A percentile compares a stretch with the other conserved stretches of the same genome.
These are phyloP conservation scores for Ophiostoma triangulosporum DNA, from an alignment of 2,329 filamentous ascomycete species.

Conservation along the genomic window DNA sequence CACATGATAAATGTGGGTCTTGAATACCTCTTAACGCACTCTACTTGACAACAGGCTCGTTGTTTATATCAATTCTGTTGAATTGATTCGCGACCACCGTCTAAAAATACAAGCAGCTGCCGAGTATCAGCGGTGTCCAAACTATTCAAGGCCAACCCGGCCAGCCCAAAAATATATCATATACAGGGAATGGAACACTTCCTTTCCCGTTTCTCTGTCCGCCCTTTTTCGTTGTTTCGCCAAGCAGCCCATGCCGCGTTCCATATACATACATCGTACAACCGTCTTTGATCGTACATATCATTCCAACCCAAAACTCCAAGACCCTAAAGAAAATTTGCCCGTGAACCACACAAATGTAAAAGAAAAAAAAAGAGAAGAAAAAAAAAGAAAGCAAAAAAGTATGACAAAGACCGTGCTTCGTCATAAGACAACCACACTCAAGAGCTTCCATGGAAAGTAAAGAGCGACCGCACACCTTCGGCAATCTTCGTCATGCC, in stretches of 20 bases:
- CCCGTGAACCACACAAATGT: no score
- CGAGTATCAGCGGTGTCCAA: background rate
- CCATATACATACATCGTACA: background rate
- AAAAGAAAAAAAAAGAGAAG: background rate
- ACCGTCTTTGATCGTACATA: background rate
- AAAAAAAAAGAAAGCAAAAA: background rate
- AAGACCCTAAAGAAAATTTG: background rate
- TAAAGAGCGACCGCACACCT: slow-evolving; percentile 11
- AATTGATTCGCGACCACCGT: background rate
- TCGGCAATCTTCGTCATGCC: slow-evolving; percentile 12
- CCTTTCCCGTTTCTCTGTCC: background rate
- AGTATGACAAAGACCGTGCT: background rate
- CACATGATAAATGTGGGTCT: background rate
- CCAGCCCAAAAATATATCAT: slow-evolving; percentile 5
- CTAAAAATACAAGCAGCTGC: background rate
- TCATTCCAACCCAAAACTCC: background rate
- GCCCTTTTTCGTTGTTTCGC: background rate
- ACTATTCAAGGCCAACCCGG: background rate
- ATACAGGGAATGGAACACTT: slow-evolving; percentile 4
- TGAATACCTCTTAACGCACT: no score
- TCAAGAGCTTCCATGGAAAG: slow-evolving; percentile 1
- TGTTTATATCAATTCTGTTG: background rate
- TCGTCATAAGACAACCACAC: background rate
- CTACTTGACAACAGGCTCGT: no score
- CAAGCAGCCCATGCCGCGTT: background rate